Conservation (phyloP, 139 green algal species). For the Penium margaritaceum region DNA sequence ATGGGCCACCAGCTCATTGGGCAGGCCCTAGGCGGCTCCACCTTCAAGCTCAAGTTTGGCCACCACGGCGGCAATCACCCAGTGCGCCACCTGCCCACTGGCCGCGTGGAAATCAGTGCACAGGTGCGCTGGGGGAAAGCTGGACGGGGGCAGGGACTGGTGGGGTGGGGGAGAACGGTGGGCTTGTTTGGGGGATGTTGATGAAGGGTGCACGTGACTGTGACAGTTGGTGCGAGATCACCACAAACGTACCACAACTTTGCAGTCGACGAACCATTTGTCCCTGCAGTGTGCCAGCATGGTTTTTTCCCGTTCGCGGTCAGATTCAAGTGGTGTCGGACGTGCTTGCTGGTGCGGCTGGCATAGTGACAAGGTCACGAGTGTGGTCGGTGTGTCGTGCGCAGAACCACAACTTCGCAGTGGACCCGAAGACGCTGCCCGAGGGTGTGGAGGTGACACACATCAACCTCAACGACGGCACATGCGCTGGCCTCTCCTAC, state of each 20-base stretch:
- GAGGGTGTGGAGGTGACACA: conserved; percentile 80
- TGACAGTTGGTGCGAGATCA: no score
- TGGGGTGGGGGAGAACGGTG: background rate
- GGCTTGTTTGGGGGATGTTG: background rate
- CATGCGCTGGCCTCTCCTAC: conserved; percentile 75
- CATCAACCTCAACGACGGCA: conserved; percentile 99
- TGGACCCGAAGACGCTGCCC: conserved; percentile 82
- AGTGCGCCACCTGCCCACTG: conserved; percentile 66
- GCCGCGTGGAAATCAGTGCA: conserved; percentile 46
- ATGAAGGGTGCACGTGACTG: no score
- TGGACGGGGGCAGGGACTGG: background rate
- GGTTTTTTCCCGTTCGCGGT: no score
- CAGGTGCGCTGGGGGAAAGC: conserved; percentile 13
- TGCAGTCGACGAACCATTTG: no score
- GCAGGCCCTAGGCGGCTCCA: conserved; percentile 87
- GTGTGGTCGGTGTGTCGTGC: no score
- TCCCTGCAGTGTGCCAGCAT: no score
- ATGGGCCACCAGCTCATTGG: conserved; percentile 93
- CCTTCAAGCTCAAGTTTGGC: conserved; percentile 98
- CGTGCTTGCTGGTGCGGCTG: no score
- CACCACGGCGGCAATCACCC: conserved; percentile 99
- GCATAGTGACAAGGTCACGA: no score
- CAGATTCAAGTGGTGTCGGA: no score
- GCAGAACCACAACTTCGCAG: conserved; percentile 99
- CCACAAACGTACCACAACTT: no score